Base-by-base conservation (phyloP, 768 basidiomycete species). In the Boletus rubescentipes region DNA sequence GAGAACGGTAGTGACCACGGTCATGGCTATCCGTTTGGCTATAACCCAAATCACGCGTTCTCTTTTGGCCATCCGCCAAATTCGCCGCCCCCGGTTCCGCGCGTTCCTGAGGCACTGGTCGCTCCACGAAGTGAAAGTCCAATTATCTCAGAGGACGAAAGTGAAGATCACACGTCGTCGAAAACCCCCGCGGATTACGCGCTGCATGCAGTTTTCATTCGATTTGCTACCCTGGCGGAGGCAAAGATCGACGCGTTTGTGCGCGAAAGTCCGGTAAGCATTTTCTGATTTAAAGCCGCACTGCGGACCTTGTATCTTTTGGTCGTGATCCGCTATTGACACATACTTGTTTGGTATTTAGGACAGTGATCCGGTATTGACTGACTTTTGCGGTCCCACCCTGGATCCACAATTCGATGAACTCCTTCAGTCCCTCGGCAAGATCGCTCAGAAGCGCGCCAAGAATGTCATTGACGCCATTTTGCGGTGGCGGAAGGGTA, bases 141-240 rank as follows among this genome's bases (percentile, higher is more conserved):
- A 3, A 62, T 67, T 16, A 62, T 75, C 4, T 83, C 85, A 14
- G 79, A 83, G 40, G 89, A 88, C 12, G 87, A 89, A 61, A 83
- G 84, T 63, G 77, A 86, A 43, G 57, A 60, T 12, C 72, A 80
- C 20, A 78, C 82, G 62, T 86, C 89, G 45, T 87, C 88, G 0
- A 89, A 84, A 65, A 91, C 88, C 11, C 92, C 93, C 2, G 85
- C 87, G 0, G 93, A 95, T 62, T 94, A 89, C 61, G 93, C 93
- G 2, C 73, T 95, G 12, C 90, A 92, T 64, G 90, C 91, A 0
- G 81, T 95, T 7, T 93, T 95, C 67, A 89, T 91, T 38, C 85
- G 89, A 3, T 95, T 95, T 61, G 90, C 89, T 9, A 80, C 86
- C 1, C 75, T 81, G 5, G 89, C 91, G 2, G 92, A 96, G 69